These are phyloP conservation scores for Hortaea sp. DNA, from an alignment of 2,329 filamentous ascomycete species.

Conservation along the genomic window DNA sequence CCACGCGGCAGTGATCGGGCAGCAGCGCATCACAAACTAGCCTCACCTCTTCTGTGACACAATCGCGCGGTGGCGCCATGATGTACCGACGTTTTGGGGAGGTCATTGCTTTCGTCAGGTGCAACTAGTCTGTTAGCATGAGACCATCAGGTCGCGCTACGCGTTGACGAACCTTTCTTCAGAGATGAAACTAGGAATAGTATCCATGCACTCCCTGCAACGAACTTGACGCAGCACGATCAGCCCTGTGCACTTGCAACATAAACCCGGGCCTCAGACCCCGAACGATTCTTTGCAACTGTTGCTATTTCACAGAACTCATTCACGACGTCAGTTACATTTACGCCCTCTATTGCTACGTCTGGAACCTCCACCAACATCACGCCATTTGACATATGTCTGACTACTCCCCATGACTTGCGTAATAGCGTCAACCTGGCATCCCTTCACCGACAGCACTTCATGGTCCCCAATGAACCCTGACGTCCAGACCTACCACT, in stretches of 20 bases:
- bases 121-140: background rate
- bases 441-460: slow-evolving; percentile 17
- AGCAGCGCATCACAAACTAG: background rate
- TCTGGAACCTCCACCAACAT: background rate
- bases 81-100: background rate
- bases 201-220: background rate
- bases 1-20: background rate
- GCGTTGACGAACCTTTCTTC: background rate
- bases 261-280: no score
- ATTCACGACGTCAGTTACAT: no score
- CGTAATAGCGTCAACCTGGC: slow-evolving; percentile 20
- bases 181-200: background rate
- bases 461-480: slow-evolving; percentile 24
- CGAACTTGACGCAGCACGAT: no score
- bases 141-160: background rate
- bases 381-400: background rate
- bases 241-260: no score
- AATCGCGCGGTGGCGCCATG: background rate
- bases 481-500: slow-evolving; percentile 11
- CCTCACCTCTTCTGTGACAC: background rate
- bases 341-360: background rate
- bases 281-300: no score
- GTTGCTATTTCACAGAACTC: no score
- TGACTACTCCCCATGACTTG: slow-evolving; percentile 19
- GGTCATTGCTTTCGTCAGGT: background rate